A percentile compares a stretch with the other conserved stretches of the same genome.
Evolutionary conservation across 2,329 filamentous ascomycete species (phyloP).

Genomic region (Ophiosphaerella herpotricha): DNA sequence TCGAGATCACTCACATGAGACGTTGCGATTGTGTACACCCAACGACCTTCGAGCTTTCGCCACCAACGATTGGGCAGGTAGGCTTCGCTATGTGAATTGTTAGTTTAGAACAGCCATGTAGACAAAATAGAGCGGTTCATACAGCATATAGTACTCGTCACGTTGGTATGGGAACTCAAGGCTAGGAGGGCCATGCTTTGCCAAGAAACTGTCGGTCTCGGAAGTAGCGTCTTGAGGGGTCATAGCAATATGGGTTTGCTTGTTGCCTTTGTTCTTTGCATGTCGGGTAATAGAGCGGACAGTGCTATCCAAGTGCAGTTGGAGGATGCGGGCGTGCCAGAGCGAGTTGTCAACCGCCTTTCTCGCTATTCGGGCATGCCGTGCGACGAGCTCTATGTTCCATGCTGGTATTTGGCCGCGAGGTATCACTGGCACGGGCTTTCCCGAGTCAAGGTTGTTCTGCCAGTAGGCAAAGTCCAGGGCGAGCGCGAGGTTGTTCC

Average conservation of each 20-base stretch:
- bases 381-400: constrained; percentile 54
- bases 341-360: constrained; percentile 55
- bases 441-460: constrained; percentile 53
- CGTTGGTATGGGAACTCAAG: constrained; percentile 60
- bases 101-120: constrained; percentile 2
- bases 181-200: constrained; percentile 56
- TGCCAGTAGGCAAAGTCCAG: constrained; percentile 65
- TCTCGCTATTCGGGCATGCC: constrained; percentile 52
- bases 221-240: constrained; percentile 51
- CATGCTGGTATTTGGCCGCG: constrained; percentile 55
- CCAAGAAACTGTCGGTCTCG: constrained; percentile 58
- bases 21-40: constrained; percentile 54
- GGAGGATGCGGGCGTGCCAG: constrained; percentile 57
- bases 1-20: constrained; percentile 50
- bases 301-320: constrained; percentile 55
- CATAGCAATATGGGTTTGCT: constrained; percentile 53
- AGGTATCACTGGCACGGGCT: constrained; percentile 58
- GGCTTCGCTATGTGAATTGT: constrained; percentile 45
- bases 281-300: constrained; percentile 54
- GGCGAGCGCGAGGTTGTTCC: constrained; percentile 60
- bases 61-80: constrained; percentile 63
- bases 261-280: constrained; percentile 55
- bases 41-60: constrained; percentile 51
- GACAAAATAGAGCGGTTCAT: neutral
- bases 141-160: constrained; percentile 63